Evolutionary conservation across 73 alveolate species (phyloP).

Genomic region (Tetrahymena borealis): DNA sequence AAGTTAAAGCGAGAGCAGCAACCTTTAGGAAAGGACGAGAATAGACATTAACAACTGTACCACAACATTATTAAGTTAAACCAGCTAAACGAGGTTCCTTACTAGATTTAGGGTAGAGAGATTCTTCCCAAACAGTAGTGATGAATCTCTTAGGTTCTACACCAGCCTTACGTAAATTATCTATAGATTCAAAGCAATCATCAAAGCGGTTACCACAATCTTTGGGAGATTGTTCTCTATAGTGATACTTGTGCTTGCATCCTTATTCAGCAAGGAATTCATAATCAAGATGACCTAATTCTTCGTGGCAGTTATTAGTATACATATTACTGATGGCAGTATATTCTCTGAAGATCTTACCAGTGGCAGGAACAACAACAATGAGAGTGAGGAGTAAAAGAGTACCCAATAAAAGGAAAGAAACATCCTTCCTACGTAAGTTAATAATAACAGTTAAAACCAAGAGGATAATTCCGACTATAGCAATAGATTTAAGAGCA

Average conservation of each 20-base stretch:
- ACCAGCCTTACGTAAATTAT: not conserved
- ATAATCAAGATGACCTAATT: not conserved
- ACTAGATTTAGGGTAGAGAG: not conserved
- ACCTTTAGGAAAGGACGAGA: not conserved
- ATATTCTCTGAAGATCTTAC: not conserved
- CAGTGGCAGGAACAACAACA: not conserved
- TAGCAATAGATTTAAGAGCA: not conserved
- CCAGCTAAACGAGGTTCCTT: not conserved
- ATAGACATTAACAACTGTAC: not conserved
- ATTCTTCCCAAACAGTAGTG: not conserved
- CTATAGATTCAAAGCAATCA: not conserved
- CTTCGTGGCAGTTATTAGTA: not conserved
- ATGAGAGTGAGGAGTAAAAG: not conserved
- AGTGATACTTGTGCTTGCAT: not conserved
- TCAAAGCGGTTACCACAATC: not conserved
- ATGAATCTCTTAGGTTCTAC: not conserved
- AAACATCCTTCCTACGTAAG: not conserved
- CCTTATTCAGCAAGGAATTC: not conserved
- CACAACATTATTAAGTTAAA: not conserved
- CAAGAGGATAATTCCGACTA: not conserved
- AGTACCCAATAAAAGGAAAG: not conserved
- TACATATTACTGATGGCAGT: not conserved
- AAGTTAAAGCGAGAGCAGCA: not conserved
- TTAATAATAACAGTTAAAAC: not conserved
- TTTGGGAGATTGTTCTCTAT: not conserved